Evolutionary conservation across 2,329 filamentous ascomycete genomes (phyloP).

Genomic region (Clonostachys sp.): DNA sequence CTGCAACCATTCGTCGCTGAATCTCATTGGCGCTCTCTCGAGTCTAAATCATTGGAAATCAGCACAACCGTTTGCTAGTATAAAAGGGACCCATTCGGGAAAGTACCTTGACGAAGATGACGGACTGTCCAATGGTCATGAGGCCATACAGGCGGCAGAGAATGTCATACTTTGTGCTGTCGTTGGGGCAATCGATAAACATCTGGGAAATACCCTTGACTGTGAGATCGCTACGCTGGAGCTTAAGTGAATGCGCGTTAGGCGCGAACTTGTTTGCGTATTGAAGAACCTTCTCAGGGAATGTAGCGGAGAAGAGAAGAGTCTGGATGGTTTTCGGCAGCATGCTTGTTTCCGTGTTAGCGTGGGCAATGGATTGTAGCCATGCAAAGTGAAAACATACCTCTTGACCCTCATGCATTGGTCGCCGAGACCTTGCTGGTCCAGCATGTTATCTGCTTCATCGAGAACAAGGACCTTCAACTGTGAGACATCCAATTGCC

Average conservation of each 20-base stretch:
- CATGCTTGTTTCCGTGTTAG: constrained; percentile 41
- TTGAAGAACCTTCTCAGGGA: constrained; percentile 77
- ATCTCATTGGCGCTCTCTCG: constrained; percentile 83
- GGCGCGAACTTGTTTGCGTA: constrained; percentile 86
- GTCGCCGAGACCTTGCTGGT: constrained; percentile 90
- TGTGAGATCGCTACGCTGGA: constrained; percentile 87
- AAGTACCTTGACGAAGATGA: constrained; percentile 89
- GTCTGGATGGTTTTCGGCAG: constrained; percentile 76
- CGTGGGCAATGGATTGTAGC: background rate
- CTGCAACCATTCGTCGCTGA: constrained; percentile 76
- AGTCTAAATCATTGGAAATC: constrained; percentile 45
- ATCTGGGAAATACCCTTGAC: constrained; percentile 97
- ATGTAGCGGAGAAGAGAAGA: constrained; percentile 92
- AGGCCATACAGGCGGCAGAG: constrained; percentile 92
- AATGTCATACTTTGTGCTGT: constrained; percentile 80
- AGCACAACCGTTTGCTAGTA: background rate
- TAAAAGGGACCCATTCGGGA: too few relatives aligned
- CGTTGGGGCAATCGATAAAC: constrained; percentile 86
- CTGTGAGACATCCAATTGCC: constrained; percentile 65
- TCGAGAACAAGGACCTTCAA: constrained; percentile 87
- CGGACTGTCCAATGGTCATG: constrained; percentile 94
- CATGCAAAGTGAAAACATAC: constrained; percentile 36
- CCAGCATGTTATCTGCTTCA: constrained; percentile 98
- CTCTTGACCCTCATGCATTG: constrained; percentile 87
- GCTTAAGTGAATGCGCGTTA: constrained; percentile 77